Percentiles rank a stretch among this genome's conserved stretches.
Conservation (phyloP, 2,329 filamentous ascomycete species). For the Tolypocladium capitatum region DNA sequence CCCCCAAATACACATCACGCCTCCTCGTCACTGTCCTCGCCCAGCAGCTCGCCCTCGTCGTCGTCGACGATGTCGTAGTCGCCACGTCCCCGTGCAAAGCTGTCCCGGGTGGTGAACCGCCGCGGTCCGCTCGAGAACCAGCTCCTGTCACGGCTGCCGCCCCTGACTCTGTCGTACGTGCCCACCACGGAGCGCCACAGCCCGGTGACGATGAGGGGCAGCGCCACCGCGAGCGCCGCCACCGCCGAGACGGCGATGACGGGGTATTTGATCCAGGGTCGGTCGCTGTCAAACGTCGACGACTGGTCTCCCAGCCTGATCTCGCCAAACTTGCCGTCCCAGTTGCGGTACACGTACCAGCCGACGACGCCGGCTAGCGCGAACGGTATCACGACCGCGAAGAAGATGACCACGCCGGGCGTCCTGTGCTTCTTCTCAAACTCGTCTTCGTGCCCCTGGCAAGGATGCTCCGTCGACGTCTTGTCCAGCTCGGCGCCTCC, state of each 20-base stretch:
- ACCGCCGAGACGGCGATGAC: slow-evolving; percentile 57
- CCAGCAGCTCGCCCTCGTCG: slow-evolving; percentile 86
- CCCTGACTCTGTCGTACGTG: slow-evolving; percentile 34
- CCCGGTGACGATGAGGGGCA: slow-evolving; percentile 60
- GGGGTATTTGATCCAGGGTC: slow-evolving; percentile 69
- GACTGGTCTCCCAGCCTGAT: slow-evolving; percentile 70
- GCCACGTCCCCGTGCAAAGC: slow-evolving; percentile 75
- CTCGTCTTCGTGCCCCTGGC: slow-evolving; percentile 69
- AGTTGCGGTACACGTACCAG: slow-evolving; percentile 75
- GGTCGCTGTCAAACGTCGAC: slow-evolving; percentile 49
- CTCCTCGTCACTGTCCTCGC: slow-evolving; percentile 88
- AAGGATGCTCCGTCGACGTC: slow-evolving; percentile 40
- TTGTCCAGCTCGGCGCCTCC: slow-evolving; percentile 67
- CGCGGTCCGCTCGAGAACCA: slow-evolving; percentile 45
- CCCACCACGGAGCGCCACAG: slow-evolving; percentile 54
- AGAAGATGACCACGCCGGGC: slow-evolving; percentile 65
- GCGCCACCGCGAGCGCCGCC: slow-evolving; percentile 43
- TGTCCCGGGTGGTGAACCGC: slow-evolving; percentile 76
- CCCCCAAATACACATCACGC: slow-evolving; percentile 30
- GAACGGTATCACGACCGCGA: slow-evolving; percentile 69
- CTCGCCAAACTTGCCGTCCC: slow-evolving; percentile 81
- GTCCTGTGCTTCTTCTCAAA: slow-evolving; percentile 59
- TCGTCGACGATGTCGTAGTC: slow-evolving; percentile 84
- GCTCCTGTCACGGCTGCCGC: slow-evolving; percentile 34
- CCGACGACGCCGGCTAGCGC: slow-evolving; percentile 57